These are phyloP conservation scores for Russula compacta DNA, from an alignment of 768 basidiomycete species.

Conservation along the genomic window DNA sequence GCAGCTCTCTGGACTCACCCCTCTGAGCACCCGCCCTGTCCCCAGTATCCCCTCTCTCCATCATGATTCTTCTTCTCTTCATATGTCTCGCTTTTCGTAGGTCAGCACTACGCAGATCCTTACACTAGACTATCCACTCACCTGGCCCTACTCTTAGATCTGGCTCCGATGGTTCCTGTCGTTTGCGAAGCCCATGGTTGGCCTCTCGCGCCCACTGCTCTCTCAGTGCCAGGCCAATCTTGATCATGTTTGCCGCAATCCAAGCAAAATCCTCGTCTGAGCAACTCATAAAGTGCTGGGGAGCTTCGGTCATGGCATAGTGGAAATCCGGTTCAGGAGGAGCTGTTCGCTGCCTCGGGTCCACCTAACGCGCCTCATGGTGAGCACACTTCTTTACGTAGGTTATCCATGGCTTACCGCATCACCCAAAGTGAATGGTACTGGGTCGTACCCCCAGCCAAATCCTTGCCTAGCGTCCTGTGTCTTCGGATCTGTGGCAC, in stretches of 20 bases:
- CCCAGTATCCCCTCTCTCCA: not conserved
- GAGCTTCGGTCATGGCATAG: too few species aligned
- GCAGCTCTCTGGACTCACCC: not conserved
- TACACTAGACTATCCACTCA: not conserved
- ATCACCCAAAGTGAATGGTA: not conserved
- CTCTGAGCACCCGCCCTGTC: not conserved
- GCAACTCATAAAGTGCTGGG: not conserved
- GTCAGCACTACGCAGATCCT: too few species aligned
- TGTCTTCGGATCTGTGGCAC: not conserved
- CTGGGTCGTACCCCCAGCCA: not conserved
- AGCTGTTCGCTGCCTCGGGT: not conserved
- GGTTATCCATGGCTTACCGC: not conserved
- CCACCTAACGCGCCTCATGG: not conserved
- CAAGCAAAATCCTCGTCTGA: too few species aligned
- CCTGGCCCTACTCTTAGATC: not conserved
- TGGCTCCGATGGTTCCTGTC: not conserved
- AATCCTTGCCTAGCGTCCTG: not conserved
- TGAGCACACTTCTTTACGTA: not conserved
- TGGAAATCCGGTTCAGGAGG: too few species aligned
- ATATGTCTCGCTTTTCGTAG: too few species aligned
- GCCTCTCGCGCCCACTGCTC: too few species aligned
- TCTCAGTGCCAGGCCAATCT: not conserved
- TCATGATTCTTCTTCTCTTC: not conserved
- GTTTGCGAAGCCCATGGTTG: not conserved
- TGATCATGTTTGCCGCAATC: too few species aligned